These are phyloP conservation scores for Dactylonectria macrodidyma DNA, from an alignment of 2,329 filamentous ascomycete species.

Conservation along the genomic window DNA sequence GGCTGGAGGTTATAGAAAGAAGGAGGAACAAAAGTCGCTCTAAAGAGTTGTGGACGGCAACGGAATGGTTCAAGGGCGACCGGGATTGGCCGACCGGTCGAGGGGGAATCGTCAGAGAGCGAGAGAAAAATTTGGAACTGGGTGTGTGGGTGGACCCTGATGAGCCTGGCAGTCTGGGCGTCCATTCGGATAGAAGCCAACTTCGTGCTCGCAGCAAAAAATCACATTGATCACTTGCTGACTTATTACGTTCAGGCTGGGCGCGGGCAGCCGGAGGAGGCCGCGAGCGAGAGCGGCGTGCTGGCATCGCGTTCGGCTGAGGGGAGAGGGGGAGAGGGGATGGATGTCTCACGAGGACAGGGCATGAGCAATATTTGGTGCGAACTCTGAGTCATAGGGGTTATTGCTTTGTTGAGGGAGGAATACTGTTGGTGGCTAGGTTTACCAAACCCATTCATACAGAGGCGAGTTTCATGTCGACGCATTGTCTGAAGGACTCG, in stretches of 20 bases:
- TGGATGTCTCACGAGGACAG: background rate
- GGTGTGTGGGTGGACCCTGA: constrained; percentile 32
- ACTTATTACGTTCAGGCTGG: constrained; percentile 17
- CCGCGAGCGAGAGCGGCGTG: constrained; percentile 15
- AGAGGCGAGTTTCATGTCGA: background rate
- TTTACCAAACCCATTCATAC: background rate
- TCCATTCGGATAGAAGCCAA: constrained; percentile 6
- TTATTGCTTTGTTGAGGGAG: background rate
- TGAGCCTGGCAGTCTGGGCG: constrained; percentile 20
- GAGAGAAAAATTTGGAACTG: constrained; percentile 39
- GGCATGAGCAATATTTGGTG: background rate
- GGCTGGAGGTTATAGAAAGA: constrained; percentile 16
- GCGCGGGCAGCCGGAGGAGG: constrained; percentile 21
- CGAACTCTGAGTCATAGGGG: background rate
- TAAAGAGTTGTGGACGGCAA: constrained; percentile 33
- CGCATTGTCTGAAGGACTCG: background rate
- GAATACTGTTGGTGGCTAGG: background rate
- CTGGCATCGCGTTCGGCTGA: constrained; percentile 43
- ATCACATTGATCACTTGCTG: constrained; percentile 13
- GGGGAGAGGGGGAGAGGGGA: background rate
- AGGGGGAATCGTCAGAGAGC: constrained; percentile 34
- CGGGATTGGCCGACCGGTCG: constrained; percentile 47
- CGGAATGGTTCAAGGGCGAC: constrained; percentile 41
- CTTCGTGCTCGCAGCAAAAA: background rate
- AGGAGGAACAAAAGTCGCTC: constrained; percentile 40